A percentile compares a stretch with the other conserved stretches of the same genome.
Evolutionary conservation across 768 basidiomycete species (phyloP).

Genomic region (Gloeophyllum trabeum): DNA sequence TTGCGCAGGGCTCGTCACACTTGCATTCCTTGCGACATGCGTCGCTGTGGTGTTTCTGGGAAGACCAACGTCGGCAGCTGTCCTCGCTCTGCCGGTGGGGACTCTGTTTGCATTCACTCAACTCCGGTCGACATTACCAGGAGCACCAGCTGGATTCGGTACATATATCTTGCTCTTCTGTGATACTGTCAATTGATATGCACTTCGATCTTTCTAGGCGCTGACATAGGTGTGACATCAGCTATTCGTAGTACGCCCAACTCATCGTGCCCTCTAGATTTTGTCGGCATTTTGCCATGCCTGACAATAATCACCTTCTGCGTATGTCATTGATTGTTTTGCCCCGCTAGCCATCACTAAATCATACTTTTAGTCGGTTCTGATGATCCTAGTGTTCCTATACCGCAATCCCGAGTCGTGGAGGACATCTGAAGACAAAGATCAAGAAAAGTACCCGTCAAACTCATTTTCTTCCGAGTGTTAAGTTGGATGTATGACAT

Average conservation of each 20-base stretch:
- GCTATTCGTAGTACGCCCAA: background rate
- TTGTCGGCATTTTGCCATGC: background rate
- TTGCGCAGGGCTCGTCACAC: background rate
- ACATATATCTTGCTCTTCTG: background rate
- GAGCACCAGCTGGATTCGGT: constrained; percentile 16
- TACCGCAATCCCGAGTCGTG: background rate
- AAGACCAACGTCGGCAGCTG: constrained; percentile 9
- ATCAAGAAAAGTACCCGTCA: no score
- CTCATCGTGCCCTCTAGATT: background rate
- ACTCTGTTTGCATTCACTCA: constrained; percentile 18
- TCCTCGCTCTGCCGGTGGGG: constrained; percentile 13
- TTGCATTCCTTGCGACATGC: background rate
- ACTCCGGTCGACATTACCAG: constrained; percentile 13
- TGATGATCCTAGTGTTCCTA: background rate
- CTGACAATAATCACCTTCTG: background rate
- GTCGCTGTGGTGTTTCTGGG: constrained; percentile 8
- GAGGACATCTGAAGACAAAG: no score
- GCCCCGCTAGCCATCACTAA: background rate
- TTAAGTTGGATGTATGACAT: no score
- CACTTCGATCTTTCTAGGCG: background rate
- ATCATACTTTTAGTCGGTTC: background rate
- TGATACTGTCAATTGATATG: background rate
- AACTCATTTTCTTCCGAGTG: no score
- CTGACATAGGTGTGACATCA: background rate
- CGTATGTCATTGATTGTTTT: background rate